phyloP scores from a whole-genome alignment of 2,329 filamentous ascomycete species.

The Hymenoscyphus infarciens region DNA sequence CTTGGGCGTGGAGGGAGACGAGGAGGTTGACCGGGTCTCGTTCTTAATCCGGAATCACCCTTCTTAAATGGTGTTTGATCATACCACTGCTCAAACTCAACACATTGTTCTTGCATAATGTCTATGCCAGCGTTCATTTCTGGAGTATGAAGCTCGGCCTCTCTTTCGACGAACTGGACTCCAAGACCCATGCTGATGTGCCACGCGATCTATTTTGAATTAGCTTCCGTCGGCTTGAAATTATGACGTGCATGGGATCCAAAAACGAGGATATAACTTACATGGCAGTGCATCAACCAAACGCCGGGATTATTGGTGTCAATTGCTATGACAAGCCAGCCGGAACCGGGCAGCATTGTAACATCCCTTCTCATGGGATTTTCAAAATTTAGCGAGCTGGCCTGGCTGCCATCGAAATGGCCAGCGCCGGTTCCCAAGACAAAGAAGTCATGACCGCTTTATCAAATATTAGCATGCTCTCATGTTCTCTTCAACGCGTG shows the following conservation, averaged over 20 bases:
- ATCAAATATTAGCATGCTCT: neutral
- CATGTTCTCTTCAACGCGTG: neutral
- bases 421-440: conserved; percentile 1
- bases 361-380: conserved; percentile 11
- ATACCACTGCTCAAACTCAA: neutral
- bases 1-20: neutral
- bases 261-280: conserved; percentile 13
- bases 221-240: neutral
- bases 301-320: conserved; percentile 10
- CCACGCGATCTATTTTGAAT: conserved; percentile 11
- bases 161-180: conserved; percentile 10
- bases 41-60: conserved; percentile 1
- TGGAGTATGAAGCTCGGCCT: neutral
- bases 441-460: conserved; percentile 8
- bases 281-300: conserved; percentile 19
- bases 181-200: conserved; percentile 11
- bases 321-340: conserved; percentile 9
- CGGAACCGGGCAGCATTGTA: neutral
- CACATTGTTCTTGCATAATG: neutral
- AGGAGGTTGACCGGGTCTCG: too few species aligned
- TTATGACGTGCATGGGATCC: neutral
- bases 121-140: neutral
- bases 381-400: conserved; percentile 3
- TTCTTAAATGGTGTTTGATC: neutral
- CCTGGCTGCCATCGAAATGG: neutral